Base-by-base conservation (phyloP, 306 rosid species). In the Phaseolus lunatus region DNA sequence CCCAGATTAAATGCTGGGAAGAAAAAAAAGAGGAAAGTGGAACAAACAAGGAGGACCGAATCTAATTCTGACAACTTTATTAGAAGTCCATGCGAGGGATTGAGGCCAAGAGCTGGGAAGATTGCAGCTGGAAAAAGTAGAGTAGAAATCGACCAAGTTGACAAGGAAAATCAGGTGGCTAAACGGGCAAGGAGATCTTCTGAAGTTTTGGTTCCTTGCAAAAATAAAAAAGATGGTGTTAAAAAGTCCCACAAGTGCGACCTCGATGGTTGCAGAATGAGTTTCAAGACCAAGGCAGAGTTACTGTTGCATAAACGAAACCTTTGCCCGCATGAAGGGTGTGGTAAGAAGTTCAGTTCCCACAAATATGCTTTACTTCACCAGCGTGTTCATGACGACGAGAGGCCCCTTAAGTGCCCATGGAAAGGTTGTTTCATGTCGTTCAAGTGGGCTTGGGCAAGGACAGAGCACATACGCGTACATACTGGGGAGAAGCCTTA, bases 381-480 rank as follows among this genome's bases (percentile, higher is more conserved):
- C 85, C 88, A 82, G 66, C 98, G 99, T 8, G 97, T 95, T 68
- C 99, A 95, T 16, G 93, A 90, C 18, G 96, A 91, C 18, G 84
- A 91, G 29, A 87, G 99, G 86, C 99, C 99, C 61, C 93, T 95
- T 45, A 89, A 95, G 88, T 95, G 99, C 83, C 92, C 99, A 3
- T 95, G 99, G 99, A 79, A 92, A 86, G 99, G 99, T 78, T 95
- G 99, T 79, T 83, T 93, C 78, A 92, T 89, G 99, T 85, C 98
- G 9, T 95, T 95, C 90, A 95, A 95, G 84, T 95, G 99, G 99
- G 96, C 94, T 20, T 95, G 99, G 99, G 97, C 99, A 18, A 84
- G 96, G 84, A 95, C 98, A 1, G 99, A 95, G 92, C 99, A 95
- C 57, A 82, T 95, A 4, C 89, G 99, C 1, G 97, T 95, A 68